These are phyloP conservation scores for Croton laevigatus DNA, from an alignment of 441 rosid species.

Conservation along the genomic window DNA sequence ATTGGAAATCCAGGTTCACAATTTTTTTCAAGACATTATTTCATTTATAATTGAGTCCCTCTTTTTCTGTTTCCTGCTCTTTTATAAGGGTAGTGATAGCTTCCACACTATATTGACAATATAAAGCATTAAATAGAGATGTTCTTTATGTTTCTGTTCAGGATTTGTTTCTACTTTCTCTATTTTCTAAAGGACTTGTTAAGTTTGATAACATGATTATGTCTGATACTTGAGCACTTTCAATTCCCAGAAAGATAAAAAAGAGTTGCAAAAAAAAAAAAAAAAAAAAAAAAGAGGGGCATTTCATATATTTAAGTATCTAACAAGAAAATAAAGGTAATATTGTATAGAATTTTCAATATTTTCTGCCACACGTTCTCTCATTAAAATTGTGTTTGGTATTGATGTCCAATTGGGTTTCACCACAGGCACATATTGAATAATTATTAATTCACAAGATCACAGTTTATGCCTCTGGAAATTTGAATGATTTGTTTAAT, in stretches of 20 bases:
- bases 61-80: background rate
- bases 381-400: background rate
- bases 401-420: background rate
- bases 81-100: background rate
- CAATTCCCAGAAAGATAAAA: background rate
- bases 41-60: background rate
- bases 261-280: background rate
- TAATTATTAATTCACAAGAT: background rate
- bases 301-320: background rate
- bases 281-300: no score
- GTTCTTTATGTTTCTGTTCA: background rate
- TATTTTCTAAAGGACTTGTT: background rate
- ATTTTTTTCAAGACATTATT: background rate
- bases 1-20: conserved; percentile 79
- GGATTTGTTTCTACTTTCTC: background rate
- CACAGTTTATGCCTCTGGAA: background rate
- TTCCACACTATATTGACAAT: background rate
- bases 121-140: background rate
- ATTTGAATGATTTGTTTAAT: background rate
- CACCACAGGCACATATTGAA: background rate
- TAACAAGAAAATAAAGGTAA: background rate
- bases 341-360: background rate
- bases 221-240: background rate
- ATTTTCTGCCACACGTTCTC: background rate
- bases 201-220: background rate